These are phyloP conservation scores for Xylaria sp. DNA, from an alignment of 2,329 filamentous ascomycete genomes.

Conservation along the genomic window DNA sequence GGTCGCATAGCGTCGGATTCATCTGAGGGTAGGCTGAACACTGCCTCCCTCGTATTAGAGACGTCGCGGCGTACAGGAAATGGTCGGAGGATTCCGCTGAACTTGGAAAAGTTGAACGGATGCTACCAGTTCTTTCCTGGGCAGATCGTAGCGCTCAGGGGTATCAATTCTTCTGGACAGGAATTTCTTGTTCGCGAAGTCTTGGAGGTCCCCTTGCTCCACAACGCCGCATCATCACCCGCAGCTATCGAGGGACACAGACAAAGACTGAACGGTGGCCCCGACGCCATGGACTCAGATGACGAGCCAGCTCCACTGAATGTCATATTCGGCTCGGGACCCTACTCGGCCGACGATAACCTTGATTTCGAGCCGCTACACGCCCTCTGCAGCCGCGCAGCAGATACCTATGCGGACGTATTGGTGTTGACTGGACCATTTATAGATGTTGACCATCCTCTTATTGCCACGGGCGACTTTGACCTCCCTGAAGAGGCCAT, in stretches of 20 bases:
- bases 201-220: constrained; percentile 78
- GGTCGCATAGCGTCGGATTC: constrained; percentile 92
- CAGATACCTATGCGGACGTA: constrained; percentile 78
- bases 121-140: constrained; percentile 89
- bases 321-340: constrained; percentile 82
- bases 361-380: constrained; percentile 90
- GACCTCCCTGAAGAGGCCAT: constrained; percentile 74
- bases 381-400: constrained; percentile 81
- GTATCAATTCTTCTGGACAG: constrained; percentile 86
- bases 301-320: constrained; percentile 74
- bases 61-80: constrained; percentile 86
- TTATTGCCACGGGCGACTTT: constrained; percentile 83
- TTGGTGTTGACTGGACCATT: constrained; percentile 88
- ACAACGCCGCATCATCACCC: constrained; percentile 76
- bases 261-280: constrained; percentile 72
- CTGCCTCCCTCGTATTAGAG: constrained; percentile 86
- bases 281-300: constrained; percentile 71
- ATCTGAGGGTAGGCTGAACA: constrained; percentile 85
- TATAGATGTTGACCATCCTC: constrained; percentile 89
- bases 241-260: constrained; percentile 74
- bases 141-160: constrained; percentile 87
- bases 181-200: constrained; percentile 85
- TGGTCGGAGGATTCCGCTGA: constrained; percentile 82
- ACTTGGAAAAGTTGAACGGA: constrained; percentile 72
- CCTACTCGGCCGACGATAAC: constrained; percentile 92